These are phyloP conservation scores for Eucalyptus regnans DNA, from an alignment of 345 rosid species.

Conservation along the genomic window DNA sequence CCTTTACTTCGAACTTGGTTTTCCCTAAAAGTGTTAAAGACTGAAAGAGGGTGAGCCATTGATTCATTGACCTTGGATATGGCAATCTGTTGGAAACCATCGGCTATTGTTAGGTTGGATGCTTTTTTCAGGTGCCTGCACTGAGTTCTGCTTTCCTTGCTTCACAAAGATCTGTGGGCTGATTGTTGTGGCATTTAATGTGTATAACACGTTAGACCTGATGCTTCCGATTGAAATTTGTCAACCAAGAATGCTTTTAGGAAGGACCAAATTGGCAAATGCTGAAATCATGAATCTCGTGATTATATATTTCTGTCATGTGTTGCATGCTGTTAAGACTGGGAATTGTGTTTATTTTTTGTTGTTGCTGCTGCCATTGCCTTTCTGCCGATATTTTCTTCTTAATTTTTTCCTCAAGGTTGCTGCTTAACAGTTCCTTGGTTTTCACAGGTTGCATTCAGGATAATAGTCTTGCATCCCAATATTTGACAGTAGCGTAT, in stretches of 20 bases:
- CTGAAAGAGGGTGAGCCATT: not conserved
- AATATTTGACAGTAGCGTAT: slow-evolving; percentile 28
- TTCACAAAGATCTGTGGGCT: not conserved
- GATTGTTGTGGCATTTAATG: not conserved
- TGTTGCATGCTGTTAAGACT: not conserved
- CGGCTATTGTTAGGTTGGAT: too few relatives aligned
- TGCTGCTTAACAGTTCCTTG: not conserved
- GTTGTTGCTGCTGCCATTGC: not conserved
- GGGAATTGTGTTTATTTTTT: not conserved
- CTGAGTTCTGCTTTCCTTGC: not conserved
- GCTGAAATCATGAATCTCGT: not conserved
- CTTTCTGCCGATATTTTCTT: not conserved
- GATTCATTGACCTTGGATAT: not conserved
- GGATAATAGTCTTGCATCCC: slow-evolving; percentile 31
- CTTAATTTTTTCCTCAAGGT: not conserved
- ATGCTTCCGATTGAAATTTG: not conserved
- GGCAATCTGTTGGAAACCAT: not conserved
- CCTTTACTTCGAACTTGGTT: too few relatives aligned
- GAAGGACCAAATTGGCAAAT: not conserved
- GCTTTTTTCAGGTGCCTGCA: not conserved
- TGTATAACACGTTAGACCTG: not conserved
- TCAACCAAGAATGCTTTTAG: too few relatives aligned
- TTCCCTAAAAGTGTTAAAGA: not conserved
- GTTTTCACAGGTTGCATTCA: slow-evolving; percentile 15
- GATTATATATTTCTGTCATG: not conserved